Evolutionary conservation across 176 grass and related monocot genomes (phyloP).

Genomic region (Puya raimondii): DNA sequence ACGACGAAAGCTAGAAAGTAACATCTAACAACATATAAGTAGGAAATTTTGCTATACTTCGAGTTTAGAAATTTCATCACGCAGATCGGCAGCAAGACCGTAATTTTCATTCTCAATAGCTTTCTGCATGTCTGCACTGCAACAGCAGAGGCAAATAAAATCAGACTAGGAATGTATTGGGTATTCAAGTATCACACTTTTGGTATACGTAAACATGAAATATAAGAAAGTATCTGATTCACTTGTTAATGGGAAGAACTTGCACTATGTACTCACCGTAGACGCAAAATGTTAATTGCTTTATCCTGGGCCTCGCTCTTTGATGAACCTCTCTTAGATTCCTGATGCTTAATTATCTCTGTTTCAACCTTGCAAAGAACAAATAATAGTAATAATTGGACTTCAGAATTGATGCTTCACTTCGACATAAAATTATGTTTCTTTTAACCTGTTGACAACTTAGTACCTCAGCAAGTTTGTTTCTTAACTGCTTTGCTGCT

Average conservation of each 20-base stretch:
- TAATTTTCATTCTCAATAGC: slow-evolving; percentile 89
- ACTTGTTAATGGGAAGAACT: slow-evolving; percentile 3
- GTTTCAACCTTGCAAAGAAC: slow-evolving; percentile 55
- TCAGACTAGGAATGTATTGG: slow-evolving; percentile 12
- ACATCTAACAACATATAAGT: background rate
- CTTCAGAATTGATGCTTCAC: slow-evolving; percentile 8
- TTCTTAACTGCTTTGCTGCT: slow-evolving; percentile 71
- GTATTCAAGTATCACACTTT: slow-evolving; percentile 1
- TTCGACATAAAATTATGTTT: background rate
- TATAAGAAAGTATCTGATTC: slow-evolving; percentile 4
- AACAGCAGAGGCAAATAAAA: slow-evolving; percentile 31
- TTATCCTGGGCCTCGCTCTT: slow-evolving; percentile 96
- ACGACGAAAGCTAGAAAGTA: background rate
- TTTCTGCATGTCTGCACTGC: slow-evolving; percentile 92
- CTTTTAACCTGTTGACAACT: slow-evolving; percentile 13
- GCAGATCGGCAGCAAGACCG: slow-evolving; percentile 65
- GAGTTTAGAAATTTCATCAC: slow-evolving; percentile 71
- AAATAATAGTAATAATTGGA: slow-evolving; percentile 14
- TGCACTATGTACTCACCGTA: slow-evolving; percentile 48
- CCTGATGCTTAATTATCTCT: slow-evolving; percentile 64
- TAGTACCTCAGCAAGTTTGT: slow-evolving; percentile 76
- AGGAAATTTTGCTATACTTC: slow-evolving; percentile 50
- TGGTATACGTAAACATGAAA: background rate
- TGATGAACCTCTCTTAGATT: slow-evolving; percentile 89
- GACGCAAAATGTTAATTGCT: slow-evolving; percentile 63